These are phyloP conservation scores for Blastobotrys persicus DNA, from an alignment of 1,139 yeast genomes.

Conservation along the genomic window DNA sequence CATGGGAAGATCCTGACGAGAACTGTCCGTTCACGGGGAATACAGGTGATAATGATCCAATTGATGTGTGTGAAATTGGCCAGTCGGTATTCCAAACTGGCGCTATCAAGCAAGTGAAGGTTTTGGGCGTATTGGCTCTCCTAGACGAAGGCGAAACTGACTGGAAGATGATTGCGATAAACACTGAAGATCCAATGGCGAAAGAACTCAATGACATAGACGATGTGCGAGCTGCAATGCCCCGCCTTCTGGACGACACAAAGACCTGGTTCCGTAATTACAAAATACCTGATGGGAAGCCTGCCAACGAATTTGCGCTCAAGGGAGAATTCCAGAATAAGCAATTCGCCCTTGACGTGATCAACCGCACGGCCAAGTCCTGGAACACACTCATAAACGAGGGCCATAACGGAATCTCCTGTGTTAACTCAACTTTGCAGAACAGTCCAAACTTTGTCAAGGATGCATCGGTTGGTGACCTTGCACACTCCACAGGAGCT, in stretches of 20 bases:
- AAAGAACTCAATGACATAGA: conserved; percentile 66
- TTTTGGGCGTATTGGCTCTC: conserved; percentile 81
- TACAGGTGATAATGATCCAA: conserved; percentile 85
- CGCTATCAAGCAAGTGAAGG: conserved; percentile 76
- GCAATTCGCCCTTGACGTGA: conserved; percentile 67
- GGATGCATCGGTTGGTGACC: background rate
- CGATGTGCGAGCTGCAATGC: conserved; percentile 72
- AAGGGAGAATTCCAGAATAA: conserved; percentile 75
- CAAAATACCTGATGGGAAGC: conserved; percentile 89
- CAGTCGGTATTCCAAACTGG: conserved; percentile 69
- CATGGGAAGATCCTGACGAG: conserved; percentile 91
- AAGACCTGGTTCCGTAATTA: conserved; percentile 90
- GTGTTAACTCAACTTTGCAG: conserved; percentile 15
- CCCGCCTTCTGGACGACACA: conserved; percentile 78
- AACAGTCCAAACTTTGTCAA: conserved; percentile 10
- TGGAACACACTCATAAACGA: conserved; percentile 66
- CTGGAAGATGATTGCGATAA: conserved; percentile 85
- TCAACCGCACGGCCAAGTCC: conserved; percentile 66
- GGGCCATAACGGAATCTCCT: conserved; percentile 19
- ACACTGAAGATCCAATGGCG: conserved; percentile 73
- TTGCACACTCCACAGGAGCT: background rate
- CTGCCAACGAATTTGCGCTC: conserved; percentile 82
- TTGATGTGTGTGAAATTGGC: conserved; percentile 90
- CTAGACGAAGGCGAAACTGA: conserved; percentile 93
- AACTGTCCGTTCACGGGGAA: conserved; percentile 53